Evolutionary conservation across 495 filamentous ascomycete genomes (phyloP).

Genomic region (Trichocladium uniseriatum): DNA sequence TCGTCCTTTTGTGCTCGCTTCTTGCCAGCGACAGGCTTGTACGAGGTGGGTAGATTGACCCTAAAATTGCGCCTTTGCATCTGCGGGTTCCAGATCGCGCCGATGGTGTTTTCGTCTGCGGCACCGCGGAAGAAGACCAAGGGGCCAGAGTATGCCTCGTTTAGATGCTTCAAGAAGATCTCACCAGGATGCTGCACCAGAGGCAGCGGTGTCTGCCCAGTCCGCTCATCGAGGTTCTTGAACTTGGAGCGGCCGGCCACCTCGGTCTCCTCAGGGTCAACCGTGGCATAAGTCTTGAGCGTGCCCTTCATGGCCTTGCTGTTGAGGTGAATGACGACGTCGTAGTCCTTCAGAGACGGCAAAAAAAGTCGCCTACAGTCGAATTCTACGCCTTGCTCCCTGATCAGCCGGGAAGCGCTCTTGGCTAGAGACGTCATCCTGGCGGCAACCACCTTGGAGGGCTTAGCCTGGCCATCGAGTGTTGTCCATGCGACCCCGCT

Average conservation of each 20-base stretch:
- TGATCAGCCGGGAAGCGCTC: slow-evolving; percentile 53
- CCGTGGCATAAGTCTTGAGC: slow-evolving; percentile 16
- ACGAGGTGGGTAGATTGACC: slow-evolving; percentile 59
- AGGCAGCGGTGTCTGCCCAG: slow-evolving; percentile 31
- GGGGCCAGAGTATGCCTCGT: slow-evolving; percentile 49
- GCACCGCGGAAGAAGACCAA: slow-evolving; percentile 67
- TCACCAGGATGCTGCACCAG: slow-evolving; percentile 38
- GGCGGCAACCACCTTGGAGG: slow-evolving; percentile 72
- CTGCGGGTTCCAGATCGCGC: slow-evolving; percentile 74
- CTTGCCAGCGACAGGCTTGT: slow-evolving; percentile 38
- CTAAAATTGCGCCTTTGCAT: slow-evolving; percentile 49
- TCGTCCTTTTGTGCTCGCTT: slow-evolving; percentile 9
- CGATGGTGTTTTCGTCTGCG: slow-evolving; percentile 49
- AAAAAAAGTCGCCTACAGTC: slow-evolving; percentile 57
- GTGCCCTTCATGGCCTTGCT: slow-evolving; percentile 33
- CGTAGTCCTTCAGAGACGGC: slow-evolving; percentile 61
- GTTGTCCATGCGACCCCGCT: slow-evolving; percentile 77
- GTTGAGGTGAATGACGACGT: slow-evolving; percentile 70
- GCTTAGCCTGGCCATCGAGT: slow-evolving; percentile 35
- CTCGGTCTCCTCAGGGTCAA: slow-evolving; percentile 17
- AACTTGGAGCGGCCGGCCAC: slow-evolving; percentile 32
- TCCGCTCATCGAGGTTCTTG: slow-evolving; percentile 59
- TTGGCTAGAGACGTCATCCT: slow-evolving; percentile 74
- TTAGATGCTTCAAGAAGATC: slow-evolving; percentile 51
- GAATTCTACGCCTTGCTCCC: slow-evolving; percentile 47